These are phyloP conservation scores for Schrenkiella parvula DNA, from an alignment of 345 rosid species.

Conservation along the genomic window DNA sequence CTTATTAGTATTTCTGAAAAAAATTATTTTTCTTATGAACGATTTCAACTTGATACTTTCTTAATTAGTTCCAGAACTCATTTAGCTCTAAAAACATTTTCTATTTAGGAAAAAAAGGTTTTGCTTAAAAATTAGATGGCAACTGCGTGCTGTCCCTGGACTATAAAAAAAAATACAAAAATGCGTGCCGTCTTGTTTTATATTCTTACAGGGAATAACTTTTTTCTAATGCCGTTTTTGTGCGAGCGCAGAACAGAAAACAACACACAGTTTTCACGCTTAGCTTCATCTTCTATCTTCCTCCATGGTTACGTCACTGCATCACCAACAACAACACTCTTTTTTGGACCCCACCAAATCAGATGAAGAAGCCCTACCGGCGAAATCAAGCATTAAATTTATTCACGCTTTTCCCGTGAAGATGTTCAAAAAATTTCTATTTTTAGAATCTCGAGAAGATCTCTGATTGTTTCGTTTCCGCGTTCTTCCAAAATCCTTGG, in stretches of 20 bases:
- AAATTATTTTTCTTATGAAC: neutral
- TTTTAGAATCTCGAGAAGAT: conserved; percentile 16
- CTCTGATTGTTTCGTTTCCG: conserved; percentile 1
- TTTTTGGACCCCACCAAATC: conserved; percentile 29
- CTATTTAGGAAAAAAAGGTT: neutral
- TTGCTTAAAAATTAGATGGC: neutral
- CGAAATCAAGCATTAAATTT: conserved; percentile 24
- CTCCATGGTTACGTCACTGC: conserved; percentile 30
- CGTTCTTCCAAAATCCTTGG: neutral
- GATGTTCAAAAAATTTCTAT: neutral
- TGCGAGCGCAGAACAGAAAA: neutral
- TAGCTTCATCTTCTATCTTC: neutral
- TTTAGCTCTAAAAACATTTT: neutral
- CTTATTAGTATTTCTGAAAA: neutral
- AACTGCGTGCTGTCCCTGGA: neutral
- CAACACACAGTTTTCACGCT: neutral
- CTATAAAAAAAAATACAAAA: neutral
- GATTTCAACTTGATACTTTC: neutral
- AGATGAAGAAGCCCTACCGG: conserved; percentile 26
- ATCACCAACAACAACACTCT: conserved; percentile 14
- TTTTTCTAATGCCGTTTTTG: conserved; percentile 3
- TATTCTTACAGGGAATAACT: too few species aligned
- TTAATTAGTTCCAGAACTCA: neutral
- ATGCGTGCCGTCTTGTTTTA: conserved; percentile 1
- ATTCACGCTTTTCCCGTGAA: conserved; percentile 24